Evolutionary conservation across 1,284 basidiomycete species (phyloP).

Genomic region (Athelia psychrophila): DNA sequence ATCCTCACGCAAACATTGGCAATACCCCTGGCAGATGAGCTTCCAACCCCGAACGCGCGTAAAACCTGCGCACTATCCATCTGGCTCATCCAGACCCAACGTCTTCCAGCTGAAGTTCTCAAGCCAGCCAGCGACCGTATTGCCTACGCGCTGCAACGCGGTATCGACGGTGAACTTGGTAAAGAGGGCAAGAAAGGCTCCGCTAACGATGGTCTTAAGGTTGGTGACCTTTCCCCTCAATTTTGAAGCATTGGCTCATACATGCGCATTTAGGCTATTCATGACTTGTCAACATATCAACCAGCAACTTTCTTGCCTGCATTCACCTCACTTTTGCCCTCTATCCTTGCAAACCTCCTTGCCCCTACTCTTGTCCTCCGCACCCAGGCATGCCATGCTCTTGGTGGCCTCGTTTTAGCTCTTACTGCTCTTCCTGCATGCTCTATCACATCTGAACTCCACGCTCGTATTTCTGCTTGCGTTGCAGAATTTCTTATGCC

Average conservation of each 20-base stretch:
- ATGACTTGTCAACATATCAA: constrained; percentile 61
- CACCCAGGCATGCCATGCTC: constrained; percentile 66
- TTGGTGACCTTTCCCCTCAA: constrained; percentile 25
- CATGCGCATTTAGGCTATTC: constrained; percentile 52
- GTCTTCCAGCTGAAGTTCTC: constrained; percentile 59
- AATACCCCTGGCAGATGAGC: constrained; percentile 60
- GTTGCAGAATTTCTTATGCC: constrained; percentile 40
- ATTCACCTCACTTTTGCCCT: constrained; percentile 57
- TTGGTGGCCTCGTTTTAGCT: constrained; percentile 63
- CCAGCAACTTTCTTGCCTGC: constrained; percentile 62
- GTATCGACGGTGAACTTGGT: constrained; percentile 78
- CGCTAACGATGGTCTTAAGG: constrained; percentile 70
- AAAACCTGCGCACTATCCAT: constrained; percentile 78
- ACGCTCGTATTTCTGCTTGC: constrained; percentile 47
- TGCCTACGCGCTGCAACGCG: constrained; percentile 64
- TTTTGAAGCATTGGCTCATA: neutral
- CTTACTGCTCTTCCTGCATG: constrained; percentile 44
- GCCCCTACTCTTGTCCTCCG: constrained; percentile 60
- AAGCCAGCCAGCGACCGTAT: constrained; percentile 60
- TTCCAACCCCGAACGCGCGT: constrained; percentile 78
- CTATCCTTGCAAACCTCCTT: constrained; percentile 59
- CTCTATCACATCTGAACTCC: constrained; percentile 24
- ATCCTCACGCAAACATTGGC: constrained; percentile 63
- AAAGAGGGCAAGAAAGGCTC: constrained; percentile 85
- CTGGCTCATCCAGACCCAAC: constrained; percentile 66